phyloP scores from a whole-genome alignment of 139 green algal genomes.

The Marvania coccoides region DNA sequence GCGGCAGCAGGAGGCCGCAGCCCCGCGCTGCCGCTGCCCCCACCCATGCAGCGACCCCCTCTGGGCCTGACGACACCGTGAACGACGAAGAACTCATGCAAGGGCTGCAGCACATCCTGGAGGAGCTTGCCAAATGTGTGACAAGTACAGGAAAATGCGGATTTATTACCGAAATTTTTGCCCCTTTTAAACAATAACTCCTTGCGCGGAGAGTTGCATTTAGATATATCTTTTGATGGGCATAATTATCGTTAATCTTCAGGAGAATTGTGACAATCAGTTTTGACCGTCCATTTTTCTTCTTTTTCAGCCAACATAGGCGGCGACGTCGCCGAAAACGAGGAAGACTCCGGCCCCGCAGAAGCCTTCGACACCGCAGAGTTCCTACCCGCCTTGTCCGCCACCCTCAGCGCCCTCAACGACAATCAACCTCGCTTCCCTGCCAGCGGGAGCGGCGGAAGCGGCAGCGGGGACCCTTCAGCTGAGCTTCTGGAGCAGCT shows the following conservation, averaged over 20 bases:
- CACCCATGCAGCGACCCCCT: not conserved
- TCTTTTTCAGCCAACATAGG: not conserved
- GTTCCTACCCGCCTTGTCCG: no score
- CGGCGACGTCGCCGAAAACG: not conserved
- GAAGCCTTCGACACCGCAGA: no score
- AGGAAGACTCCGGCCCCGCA: not conserved
- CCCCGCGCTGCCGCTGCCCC: not conserved
- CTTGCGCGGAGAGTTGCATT: not conserved
- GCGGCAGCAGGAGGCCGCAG: not conserved
- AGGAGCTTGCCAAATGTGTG: conserved; percentile 11
- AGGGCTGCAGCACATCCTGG: conserved; percentile 6
- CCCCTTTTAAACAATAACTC: no score
- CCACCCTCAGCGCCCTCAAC: not conserved
- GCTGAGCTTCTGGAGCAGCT: not conserved
- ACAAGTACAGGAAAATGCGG: not conserved
- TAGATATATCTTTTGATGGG: not conserved
- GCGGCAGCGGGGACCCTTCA: not conserved
- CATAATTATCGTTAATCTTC: not conserved
- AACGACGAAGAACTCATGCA: not conserved
- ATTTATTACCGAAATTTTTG: no score
- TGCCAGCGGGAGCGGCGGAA: not conserved
- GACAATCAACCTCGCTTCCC: not conserved
- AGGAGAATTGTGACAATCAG: not conserved
- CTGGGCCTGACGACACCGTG: not conserved
- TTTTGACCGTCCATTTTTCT: not conserved